Base-by-base conservation (phyloP, 441 rosid genomes). In the Gossypium davidsonii region DNA sequence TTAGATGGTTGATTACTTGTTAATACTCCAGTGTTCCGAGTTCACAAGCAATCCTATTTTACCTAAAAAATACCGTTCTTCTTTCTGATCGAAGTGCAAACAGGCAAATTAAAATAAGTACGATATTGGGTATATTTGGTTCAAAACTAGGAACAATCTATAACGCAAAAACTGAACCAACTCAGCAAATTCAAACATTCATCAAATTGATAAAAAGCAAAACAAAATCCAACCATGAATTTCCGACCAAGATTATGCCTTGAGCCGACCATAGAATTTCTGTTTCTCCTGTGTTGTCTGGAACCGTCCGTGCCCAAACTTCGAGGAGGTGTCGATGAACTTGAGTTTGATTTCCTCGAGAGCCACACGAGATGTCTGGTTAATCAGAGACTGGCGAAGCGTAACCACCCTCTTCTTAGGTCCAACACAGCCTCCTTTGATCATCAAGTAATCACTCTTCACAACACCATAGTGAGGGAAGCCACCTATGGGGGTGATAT, bases 401-500 rank as follows among this genome's bases (percentile, higher is more conserved):
- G 57, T 52, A 15, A 52, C 21, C 21, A 52, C 56, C 56, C 56
- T 52, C 56, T 52, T 52, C 56, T 52, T 52, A 52, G 57, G 57
- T 52, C 57, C 57, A 52, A 52, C 57, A 52, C 57, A 52, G 57
- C 57, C 18, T n/a, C 57, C 57, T 12, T 52, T 52, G 57, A 52
- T 52, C 23, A 52, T 52, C 57, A 17, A 17, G 57, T 52, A 52
- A 52, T 52, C 57, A 52, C 57, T 52, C 23, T 52, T 52, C 23
- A 52, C 57, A 17, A 52, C 57, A 52, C 57, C 57, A 52, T 52
- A 52, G 57, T 52, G 57, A 52, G 57, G 57, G 57, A 52, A 52
- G 23, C 57, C 57, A 52, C 57, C 57, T 6, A 52, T 91, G 39
- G 98, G 98, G 0, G 90, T 91, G 18, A 93, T 76, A 58, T 87